These are phyloP conservation scores for Chenopodium album DNA, from an alignment of 148 eudicot species.

Conservation along the genomic window DNA sequence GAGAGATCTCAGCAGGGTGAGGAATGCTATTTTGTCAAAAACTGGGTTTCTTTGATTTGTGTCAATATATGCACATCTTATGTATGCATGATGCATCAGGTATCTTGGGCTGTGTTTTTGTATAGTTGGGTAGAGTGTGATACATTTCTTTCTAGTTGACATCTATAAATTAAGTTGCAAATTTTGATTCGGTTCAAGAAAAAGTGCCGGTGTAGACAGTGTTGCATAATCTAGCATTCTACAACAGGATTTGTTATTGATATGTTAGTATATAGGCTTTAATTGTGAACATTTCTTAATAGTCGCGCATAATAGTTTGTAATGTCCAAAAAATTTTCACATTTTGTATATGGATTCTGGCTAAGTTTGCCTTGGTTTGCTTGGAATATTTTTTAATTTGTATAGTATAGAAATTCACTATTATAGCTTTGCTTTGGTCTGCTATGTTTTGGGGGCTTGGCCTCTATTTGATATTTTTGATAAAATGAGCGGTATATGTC, in stretches of 20 bases:
- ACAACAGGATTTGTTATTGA: background rate
- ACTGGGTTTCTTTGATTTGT: constrained; percentile 35
- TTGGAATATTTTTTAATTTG: no score
- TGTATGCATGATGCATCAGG: background rate
- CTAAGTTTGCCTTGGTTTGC: no score
- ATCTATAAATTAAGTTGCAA: background rate
- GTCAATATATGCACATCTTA: background rate
- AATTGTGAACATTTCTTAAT: no score
- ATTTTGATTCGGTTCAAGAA: background rate
- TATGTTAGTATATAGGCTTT: background rate
- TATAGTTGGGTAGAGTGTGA: background rate
- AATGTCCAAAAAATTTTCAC: no score
- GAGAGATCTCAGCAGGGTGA: constrained; percentile 69
- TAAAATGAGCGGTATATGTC: no score
- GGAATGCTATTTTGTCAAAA: constrained; percentile 60
- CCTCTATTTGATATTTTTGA: no score
- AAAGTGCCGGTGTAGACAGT: no score
- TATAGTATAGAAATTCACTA: no score
- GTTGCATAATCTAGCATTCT: no score
- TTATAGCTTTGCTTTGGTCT: no score
- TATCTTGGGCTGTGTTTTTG: background rate
- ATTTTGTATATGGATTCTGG: no score
- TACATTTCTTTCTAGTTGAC: background rate
- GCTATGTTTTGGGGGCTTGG: no score
- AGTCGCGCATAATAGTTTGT: background rate